Evolutionary conservation across 2,329 filamentous ascomycete species (phyloP), one percentile per base, ranked within the genome.

Genomic region (Dryadomyces quercivorus): DNA sequence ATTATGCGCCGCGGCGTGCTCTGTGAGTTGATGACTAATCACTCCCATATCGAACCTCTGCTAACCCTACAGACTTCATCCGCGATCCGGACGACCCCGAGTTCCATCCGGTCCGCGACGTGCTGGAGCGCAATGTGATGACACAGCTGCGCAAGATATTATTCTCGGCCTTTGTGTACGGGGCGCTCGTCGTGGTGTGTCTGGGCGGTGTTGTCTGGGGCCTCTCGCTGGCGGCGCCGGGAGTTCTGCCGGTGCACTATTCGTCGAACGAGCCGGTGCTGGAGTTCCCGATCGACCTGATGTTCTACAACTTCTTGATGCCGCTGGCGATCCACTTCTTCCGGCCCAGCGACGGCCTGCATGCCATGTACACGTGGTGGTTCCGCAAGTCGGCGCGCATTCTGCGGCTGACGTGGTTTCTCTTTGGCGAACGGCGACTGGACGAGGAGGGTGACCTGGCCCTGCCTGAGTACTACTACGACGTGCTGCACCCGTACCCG

Each of bases 261-360:
- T 88, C 90, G 2, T 92, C 89, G 1, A 92, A 91, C 59, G 88
- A 95, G 61, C 91, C 93, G 0, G 86, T 95, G 0, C 75, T 97
- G 50, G 93, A 97, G 65, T 97, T 98, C 60, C 93, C 93, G 0
- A 81, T 95, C 57, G 92, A 98, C 64, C 75, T 98, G 2, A 74
- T 98, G 16, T 93, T 97, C 66, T 98, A 96, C 76, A 97, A 97
- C 69, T 95, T 96, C 66, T 73, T 96, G 49, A 93, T 96, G 75
- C 93, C 93, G 0, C 72, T 95, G 50, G 84, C 91, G 13, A 81
- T 97, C 61, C 85, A 81, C 61, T 84, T 89, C 61, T 85, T 95
- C 69, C 88, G 86, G 65, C 91, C 92, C 2, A 89, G 88, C 52
- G 86, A 95, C 64, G 85, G 82, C 0, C 73, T 98, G 3, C 86